Evolutionary conservation across 495 filamentous ascomycete genomes (phyloP).

Genomic region (Rhizodiscina lignyota): DNA sequence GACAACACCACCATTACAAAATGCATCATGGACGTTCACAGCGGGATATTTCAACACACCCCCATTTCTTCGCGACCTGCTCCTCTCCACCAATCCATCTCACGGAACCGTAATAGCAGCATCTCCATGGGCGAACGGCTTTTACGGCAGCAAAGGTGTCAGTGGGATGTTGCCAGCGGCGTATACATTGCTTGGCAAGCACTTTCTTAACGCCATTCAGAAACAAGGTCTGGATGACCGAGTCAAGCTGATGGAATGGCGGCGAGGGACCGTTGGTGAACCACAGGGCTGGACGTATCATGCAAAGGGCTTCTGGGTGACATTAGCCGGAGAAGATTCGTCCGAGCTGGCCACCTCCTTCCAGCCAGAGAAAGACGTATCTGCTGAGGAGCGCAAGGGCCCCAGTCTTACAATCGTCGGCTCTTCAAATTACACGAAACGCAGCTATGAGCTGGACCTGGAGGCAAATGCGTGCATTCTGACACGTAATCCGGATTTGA

Average conservation of each 20-base stretch:
- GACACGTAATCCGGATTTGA: constrained; percentile 59
- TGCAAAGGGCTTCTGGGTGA: constrained; percentile 91
- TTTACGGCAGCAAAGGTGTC: constrained; percentile 76
- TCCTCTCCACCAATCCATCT: constrained; percentile 50
- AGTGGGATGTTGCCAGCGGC: constrained; percentile 80
- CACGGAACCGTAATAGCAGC: constrained; percentile 78
- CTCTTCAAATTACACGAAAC: constrained; percentile 88
- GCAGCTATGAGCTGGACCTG: constrained; percentile 80
- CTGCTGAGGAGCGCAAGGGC: constrained; percentile 19
- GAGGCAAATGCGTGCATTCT: constrained; percentile 76
- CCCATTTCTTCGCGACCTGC: constrained; percentile 55
- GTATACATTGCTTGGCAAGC: constrained; percentile 72
- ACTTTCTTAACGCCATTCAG: constrained; percentile 59
- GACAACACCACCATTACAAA: constrained; percentile 36
- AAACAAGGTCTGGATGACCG: constrained; percentile 36
- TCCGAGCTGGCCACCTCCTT: no score
- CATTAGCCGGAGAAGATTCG: constrained; percentile 33
- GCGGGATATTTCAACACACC: constrained; percentile 98
- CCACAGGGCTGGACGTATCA: constrained; percentile 92
- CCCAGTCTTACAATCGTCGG: constrained; percentile 75
- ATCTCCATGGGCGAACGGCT: constrained; percentile 90
- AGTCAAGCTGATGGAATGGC: constrained; percentile 80
- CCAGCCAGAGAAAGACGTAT: no score
- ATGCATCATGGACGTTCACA: constrained; percentile 82
- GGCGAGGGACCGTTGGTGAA: constrained; percentile 60